Conservation (phyloP, 208 protist genomes). For the Leishmania lainsoni region DNA sequence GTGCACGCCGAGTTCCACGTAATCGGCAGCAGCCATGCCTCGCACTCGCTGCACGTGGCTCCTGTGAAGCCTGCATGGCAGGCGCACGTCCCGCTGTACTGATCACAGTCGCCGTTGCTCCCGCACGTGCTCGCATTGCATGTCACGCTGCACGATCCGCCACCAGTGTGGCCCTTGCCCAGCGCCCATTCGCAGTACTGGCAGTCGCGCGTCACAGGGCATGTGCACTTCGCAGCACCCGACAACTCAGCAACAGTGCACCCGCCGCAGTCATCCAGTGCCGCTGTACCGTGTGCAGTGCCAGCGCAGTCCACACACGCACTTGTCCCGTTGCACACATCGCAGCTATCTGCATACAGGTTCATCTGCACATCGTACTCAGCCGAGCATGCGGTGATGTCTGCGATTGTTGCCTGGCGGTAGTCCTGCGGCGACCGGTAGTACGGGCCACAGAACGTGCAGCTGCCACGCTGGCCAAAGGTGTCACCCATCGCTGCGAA, state of each 20-base stretch:
- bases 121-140: slow-evolving; percentile 20
- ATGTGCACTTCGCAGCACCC: slow-evolving; percentile 26
- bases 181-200: slow-evolving; percentile 42
- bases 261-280: slow-evolving; percentile 28
- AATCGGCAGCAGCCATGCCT: slow-evolving; percentile 18
- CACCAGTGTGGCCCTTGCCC: slow-evolving; percentile 1
- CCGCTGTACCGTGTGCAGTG: slow-evolving; percentile 14
- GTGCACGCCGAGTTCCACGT: slow-evolving; percentile 12
- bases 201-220: slow-evolving; percentile 33
- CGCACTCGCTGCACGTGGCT: slow-evolving; percentile 16
- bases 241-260: slow-evolving; percentile 21
- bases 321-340: slow-evolving; percentile 42
- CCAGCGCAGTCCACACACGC: slow-evolving; percentile 49
- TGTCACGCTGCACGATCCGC: slow-evolving; percentile 15
- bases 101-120: slow-evolving; percentile 26
- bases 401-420: slow-evolving; percentile 9
- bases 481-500: slow-evolving; percentile 36
- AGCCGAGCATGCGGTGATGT: slow-evolving; percentile 23
- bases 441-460: slow-evolving; percentile 51
- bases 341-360: slow-evolving; percentile 38
- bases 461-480: slow-evolving; percentile 44
- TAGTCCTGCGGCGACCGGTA: slow-evolving; percentile 26
- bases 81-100: slow-evolving; percentile 34
- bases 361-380: slow-evolving; percentile 43
- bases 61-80: slow-evolving; percentile 28